Base-by-base conservation (phyloP, 768 basidiomycete species). In the Boletus coccyginus region DNA sequence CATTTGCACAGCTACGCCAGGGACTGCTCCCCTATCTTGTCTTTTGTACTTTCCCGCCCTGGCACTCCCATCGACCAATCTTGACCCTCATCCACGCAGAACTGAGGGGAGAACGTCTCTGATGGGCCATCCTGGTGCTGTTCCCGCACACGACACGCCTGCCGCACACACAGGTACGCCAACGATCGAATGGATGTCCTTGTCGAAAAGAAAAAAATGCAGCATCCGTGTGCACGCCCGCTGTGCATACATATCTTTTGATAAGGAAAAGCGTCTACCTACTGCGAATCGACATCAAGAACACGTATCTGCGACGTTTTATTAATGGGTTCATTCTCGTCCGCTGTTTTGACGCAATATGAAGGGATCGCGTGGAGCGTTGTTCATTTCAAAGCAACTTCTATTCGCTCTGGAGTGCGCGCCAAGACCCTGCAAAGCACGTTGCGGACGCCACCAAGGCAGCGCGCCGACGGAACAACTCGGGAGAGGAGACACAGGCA, bases 371-470 rank as follows among this genome's bases (percentile, higher is more conserved):
- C 66, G 53, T 66, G 66, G 48, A 59, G 48, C 33, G 36, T 21
- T 50, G 19, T 50, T 66, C 62, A 64, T 64, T 57, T 69, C 59
- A 49, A 53, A 57, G 49, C 38, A 55, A 41, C 53, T 47, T 13
- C 9, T 29, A 46, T 54, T 46, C 21, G 24, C 53, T 49, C 38
- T 39, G 14, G 53, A 24, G 24, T 24, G 57, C 53, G 24, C 19
- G 32, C 14, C 14, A 11, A 46, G 42, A 35, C 54, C 39, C 8
- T 45, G 29, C 36, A 14, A 50, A 55, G 46, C 47, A 53, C 39
- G 42, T 46, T 55, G 44, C 41, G 33, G 49, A 47, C 53, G 60
- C 56, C 54, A 56, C 57, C 40, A 55, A 51, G 52, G 9, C 12
- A 19, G 21, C 31, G 42, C 44, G 53, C 46, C 33, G 40, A 50